Evolutionary conservation across 768 basidiomycete genomes (phyloP), one percentile per base, ranked within the genome.

Genomic region (Vararia minispora): DNA sequence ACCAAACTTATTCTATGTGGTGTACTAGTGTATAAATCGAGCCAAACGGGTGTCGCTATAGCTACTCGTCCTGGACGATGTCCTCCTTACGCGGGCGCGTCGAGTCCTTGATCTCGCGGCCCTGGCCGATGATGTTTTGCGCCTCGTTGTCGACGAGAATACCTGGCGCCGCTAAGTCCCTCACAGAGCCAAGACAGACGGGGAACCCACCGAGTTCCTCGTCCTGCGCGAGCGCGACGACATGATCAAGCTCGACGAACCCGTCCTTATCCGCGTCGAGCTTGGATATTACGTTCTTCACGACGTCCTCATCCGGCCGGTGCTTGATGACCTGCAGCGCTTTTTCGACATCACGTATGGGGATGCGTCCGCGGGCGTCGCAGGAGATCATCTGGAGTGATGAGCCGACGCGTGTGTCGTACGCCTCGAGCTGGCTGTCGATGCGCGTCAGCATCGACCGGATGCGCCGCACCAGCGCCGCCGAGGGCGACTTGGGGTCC

Each of bases 241-340:
- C 91, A 53, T 99, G 92, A 58, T 94, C 88, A 32, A 98, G 70
- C 55, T 92, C 88, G 18, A 97, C 91, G 53, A 78, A 94, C 0
- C 94, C 92, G 55, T 98, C 94, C 59, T 87, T 78, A 61, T 98
- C 94, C 8, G 88, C 84, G 56, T 99, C 95, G 52, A 98, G 63
- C 60, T 98, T 98, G 54, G 88, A 78, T 37, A 92, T 76, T 35
- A 99, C 79, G 16, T 75, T 78, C 43, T 81, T 76, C 17, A 88
- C 86, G 12, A 88, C 79, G 44, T 90, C 83, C 39, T 92, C 87
- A 40, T 88, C 82, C 4, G 92, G 94, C 52, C 68, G 76, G 60
- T 98, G 95, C 61, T 85, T 84, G 66, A 97, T 97, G 37, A 95
- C 89, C 39, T 79, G 74, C 39, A 98, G 65, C 14, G 91, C 94